A percentile compares a stretch with the other conserved stretches of the same genome.
phyloP scores from a whole-genome alignment of 345 rosid genomes.

The Salix suchowensis region DNA sequence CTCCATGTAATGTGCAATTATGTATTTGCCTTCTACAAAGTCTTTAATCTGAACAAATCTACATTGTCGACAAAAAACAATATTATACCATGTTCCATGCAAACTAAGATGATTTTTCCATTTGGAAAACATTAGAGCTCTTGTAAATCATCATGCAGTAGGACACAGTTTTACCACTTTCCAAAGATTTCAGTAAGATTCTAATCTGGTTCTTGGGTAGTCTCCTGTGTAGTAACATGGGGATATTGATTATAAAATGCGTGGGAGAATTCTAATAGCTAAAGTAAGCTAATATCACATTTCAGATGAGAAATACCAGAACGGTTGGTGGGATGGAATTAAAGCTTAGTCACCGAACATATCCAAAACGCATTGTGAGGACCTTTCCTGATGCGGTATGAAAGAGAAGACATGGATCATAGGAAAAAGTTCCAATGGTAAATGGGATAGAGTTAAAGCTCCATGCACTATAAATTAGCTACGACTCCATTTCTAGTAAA shows the following conservation, averaged over 20 bases:
- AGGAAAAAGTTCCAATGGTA: conserved; percentile 49
- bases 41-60: background rate
- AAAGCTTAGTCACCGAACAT: too few relatives aligned
- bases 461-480: too few relatives aligned
- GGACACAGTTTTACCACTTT: background rate
- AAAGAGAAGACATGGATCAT: conserved; percentile 96
- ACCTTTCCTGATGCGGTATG: conserved; percentile 43
- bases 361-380: too few relatives aligned
- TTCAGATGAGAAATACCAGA: too few relatives aligned
- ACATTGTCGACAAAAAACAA: background rate
- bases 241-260: background rate
- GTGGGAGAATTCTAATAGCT: background rate
- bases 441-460: background rate
- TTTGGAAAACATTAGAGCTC: background rate
- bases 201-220: background rate
- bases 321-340: too few relatives aligned
- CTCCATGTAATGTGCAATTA: background rate
- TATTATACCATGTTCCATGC: background rate
- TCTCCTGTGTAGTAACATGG: background rate
- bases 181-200: background rate
- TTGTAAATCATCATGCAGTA: background rate
- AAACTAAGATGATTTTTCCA: background rate
- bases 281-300: background rate
- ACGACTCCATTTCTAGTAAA: too few relatives aligned
- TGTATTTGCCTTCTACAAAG: background rate